phyloP scores from a whole-genome alignment of 2,329 filamentous ascomycete species.

The Dactylellina cionopaga region DNA sequence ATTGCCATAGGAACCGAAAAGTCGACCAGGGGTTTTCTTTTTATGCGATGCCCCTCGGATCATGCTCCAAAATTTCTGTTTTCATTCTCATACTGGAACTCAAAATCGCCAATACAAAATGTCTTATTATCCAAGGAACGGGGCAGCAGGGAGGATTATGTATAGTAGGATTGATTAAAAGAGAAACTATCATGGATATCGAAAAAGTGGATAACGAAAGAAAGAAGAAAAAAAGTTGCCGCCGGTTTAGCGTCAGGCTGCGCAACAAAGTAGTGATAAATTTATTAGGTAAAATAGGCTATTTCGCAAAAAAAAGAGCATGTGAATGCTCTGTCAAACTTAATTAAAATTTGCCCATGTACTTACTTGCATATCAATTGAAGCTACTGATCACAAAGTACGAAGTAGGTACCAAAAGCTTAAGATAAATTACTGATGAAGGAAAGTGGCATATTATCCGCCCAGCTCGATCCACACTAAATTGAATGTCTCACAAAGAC shows the following conservation, averaged over 20 bases:
- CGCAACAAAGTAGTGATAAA: too few species aligned
- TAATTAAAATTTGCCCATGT: background rate
- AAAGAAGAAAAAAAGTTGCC: background rate
- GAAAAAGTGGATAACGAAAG: background rate
- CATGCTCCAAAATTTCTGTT: background rate
- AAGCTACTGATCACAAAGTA: too few species aligned
- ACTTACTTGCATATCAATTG: too few species aligned
- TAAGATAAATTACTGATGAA: background rate
- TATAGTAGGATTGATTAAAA: background rate
- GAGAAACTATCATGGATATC: too few species aligned
- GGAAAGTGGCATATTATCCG: background rate
- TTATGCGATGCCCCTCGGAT: background rate
- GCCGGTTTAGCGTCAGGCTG: too few species aligned
- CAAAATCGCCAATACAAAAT: constrained; percentile 23
- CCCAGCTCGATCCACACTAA: background rate
- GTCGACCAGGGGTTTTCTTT: background rate
- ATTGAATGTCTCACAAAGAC: background rate
- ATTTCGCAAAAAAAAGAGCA: too few species aligned
- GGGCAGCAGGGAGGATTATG: background rate
- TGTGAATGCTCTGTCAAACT: too few species aligned
- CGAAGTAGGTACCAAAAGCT: too few species aligned
- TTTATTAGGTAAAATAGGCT: constrained; percentile 49
- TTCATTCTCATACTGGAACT: background rate
- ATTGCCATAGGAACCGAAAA: constrained; percentile 1
- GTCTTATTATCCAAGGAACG: constrained; percentile 14